Base-by-base conservation (phyloP, 108 stramenopile genomes). In the Nitzschia palea region DNA sequence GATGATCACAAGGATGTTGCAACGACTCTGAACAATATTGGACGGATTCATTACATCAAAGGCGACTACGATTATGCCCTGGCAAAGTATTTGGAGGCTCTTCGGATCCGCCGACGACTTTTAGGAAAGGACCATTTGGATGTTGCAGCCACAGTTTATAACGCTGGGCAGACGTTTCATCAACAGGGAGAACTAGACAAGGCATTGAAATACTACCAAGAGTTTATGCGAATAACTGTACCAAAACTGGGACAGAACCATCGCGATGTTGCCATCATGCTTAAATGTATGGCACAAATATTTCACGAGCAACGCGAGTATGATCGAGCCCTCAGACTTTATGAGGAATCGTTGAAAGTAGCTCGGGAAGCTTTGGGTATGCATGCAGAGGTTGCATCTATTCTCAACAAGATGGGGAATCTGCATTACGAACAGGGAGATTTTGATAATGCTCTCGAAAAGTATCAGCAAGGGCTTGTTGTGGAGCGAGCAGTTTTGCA, bases 391-490 rank as follows among this genome's bases (percentile, higher is more conserved):
- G 80, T 80, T 31, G 87, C 87, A 2, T 79, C 78, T 10, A 80
- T 78, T 9, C 68, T 85, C 1, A 88, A 88, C 62, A 84, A 83
- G 62, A 71, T 88, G 65, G 87, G 87, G 22, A 88, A 88, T 40
- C 59, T 85, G 23, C 69, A 82, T 50, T 88, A 85, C 66, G 87
- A 88, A 37, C 58, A 43, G 4, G 77, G 80, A 9, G 76, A 83
- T 33, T 85, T 85, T 57, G 74, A 78, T 32, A 33, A 44, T 15
- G 87, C 87, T 2, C 42, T 88, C 25, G 62, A 74, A 10, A 79
- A 70, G 55, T 88, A 88, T 50, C 63, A 77, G 40, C 56, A 85
- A 64, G 87, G 87, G 12, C 70, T 88, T 8, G 54, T 67, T 4
- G 81, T 88, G 4, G 84, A 88, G 62, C 75, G 79, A 33, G 65